Evolutionary conservation across 768 basidiomycete species (phyloP), one percentile per base, ranked within the genome.

Genomic region (Kwoniella dendrophila): DNA sequence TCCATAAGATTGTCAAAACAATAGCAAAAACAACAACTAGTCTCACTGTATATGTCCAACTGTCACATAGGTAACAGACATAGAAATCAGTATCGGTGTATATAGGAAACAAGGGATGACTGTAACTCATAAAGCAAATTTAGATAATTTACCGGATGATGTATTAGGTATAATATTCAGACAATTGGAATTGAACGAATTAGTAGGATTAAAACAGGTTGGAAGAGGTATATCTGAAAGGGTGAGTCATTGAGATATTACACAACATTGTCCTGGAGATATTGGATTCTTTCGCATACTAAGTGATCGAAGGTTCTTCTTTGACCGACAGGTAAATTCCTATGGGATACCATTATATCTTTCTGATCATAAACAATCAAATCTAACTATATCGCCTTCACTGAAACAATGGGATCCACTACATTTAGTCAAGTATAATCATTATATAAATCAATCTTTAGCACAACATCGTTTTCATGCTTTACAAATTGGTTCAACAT

Each of bases 101-200:
- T 48, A 48, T 6, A 30, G n/a, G n/a, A n/a, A n/a, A n/a, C n/a
- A n/a, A n/a, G n/a, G 49, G 6, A 51, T 51, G 49, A 51, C 29
- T 33, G n/a, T 51, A 32, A 32, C n/a, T 18, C 11, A 11, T 10
- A 24, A 14, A 18, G 18, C 53, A 24, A 54, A 43, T 43, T 27
- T 73, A 11, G 62, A 73, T 16, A 50, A 48, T 12, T 45, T 73
- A 18, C 72, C 72, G 16, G 72, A 73, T 57, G 72, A 73, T 68
- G 60, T 71, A 11, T 45, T 73, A 14, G 38, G 45, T 14, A 45
- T 64, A 14, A 63, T 73, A 7, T 58, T 71, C 5, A 32, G 50
- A 10, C 50, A 49, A 27, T 52, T 73, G n/a, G 62, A 63, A 6
- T 6, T 71, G 8, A 36, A 40, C 29, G 69, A 71, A 27, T 55